Base-by-base conservation (phyloP, 2,329 filamentous ascomycete genomes). In the Aureobasidium sp. region DNA sequence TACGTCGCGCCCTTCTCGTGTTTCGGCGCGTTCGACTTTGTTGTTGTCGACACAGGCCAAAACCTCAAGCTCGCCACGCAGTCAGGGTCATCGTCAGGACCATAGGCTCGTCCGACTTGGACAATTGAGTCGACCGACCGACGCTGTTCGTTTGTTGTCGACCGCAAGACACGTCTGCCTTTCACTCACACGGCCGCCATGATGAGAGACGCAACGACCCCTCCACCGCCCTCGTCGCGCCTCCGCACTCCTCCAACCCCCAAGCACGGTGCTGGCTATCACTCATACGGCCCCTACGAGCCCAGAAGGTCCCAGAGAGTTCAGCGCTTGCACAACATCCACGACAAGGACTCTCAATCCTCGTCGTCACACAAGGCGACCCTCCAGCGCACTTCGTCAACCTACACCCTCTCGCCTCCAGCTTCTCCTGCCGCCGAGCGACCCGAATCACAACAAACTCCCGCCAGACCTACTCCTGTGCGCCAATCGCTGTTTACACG, bases 281-380 rank as follows among this genome's bases (percentile, higher is more conserved):
- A 92, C 73, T 75, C 78, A 64, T 91, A 86, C 78, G 82, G 89
- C 68, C 88, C 88, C 46, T 91, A 85, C 69, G 84, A 85, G 62
- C 85, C 86, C 59, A 82, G 87, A 71, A 87, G 88, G 68, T 88
- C 85, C 4, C 80, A 81, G 62, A 82, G 87, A 65, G 79, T 89
- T 31, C 43, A 37, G 21, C 38, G 31, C 29, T 33, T 49, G 46
- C 60, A 58, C 42, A 49, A 43, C 23, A 61, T 37, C 21, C 37
- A 57, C 25, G 46, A 53, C n/a, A 47, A 46, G 35, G 10, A 21
- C 37, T 10, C 27, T 25, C 42, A 46, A 19, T 38, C 58, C 17
- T 27, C 57, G 13, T 61, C 54, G 53, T 49, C 55, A 5, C 40
- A 23, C 9, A 64, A 61, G 47, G 19, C 35, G 40, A 65, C 66